These are phyloP conservation scores for Amylocarpus encephaloides DNA, from an alignment of 2,329 filamentous ascomycete species.

Conservation along the genomic window DNA sequence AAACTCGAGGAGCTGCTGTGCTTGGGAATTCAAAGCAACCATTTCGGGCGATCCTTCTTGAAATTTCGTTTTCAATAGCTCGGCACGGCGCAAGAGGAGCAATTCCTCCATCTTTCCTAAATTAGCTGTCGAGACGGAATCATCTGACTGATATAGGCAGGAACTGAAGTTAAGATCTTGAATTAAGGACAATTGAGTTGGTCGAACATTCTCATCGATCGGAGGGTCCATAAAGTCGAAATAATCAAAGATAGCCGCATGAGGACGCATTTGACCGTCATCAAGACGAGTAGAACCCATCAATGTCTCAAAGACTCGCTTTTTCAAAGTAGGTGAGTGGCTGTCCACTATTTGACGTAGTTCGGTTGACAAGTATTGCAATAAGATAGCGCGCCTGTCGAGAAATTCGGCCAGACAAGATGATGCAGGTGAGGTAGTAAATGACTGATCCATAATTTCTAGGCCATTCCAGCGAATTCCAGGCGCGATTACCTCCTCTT, in stretches of 20 bases:
- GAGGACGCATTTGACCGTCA: conserved; percentile 52
- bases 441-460: conserved; percentile 53
- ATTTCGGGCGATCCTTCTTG: conserved; percentile 46
- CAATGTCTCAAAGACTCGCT: conserved; percentile 64
- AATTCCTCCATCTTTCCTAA: conserved; percentile 67
- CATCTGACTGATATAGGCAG: conserved; percentile 55
- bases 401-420: conserved; percentile 56
- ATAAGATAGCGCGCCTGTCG: conserved; percentile 64
- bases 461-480: conserved; percentile 69
- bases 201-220: conserved; percentile 38
- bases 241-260: conserved; percentile 80
- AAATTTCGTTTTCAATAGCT: conserved; percentile 45
- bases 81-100: conserved; percentile 61
- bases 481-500: conserved; percentile 63
- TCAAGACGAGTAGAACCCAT: conserved; percentile 67
- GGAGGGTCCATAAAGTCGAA: conserved; percentile 80
- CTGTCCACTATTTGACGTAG: conserved; percentile 70
- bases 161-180: conserved; percentile 59
- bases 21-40: conserved; percentile 49
- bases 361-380: conserved; percentile 82
- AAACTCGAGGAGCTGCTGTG: conserved; percentile 52
- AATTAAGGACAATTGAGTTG: conserved; percentile 55
- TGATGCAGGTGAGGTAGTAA: conserved; percentile 49
- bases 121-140: conserved; percentile 57
- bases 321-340: conserved; percentile 63